Evolutionary conservation across 2,329 filamentous ascomycete species (phyloP).

Genomic region (Thielaviopsis populi): DNA sequence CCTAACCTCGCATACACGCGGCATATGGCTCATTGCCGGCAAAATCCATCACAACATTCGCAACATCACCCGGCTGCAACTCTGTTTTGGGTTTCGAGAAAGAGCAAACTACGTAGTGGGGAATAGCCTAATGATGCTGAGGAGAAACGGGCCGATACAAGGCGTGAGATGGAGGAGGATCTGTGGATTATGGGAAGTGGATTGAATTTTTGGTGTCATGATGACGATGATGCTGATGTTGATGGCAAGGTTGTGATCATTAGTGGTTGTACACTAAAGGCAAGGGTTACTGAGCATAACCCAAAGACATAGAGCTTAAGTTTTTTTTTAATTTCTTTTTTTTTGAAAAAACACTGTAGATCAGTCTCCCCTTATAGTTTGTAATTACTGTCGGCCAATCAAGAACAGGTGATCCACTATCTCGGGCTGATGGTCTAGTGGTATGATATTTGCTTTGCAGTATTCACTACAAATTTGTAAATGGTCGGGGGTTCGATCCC

Average conservation of each 20-base stretch:
- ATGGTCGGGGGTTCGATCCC: constrained; percentile 18
- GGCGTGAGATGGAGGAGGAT: neutral
- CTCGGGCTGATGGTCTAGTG: constrained; percentile 18
- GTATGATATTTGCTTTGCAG: constrained; percentile 18
- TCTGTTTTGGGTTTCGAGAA: neutral
- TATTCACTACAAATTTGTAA: constrained; percentile 17
- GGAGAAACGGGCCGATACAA: constrained; percentile 10
- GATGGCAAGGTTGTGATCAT: too few relatives aligned
- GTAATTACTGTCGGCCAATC: neutral
- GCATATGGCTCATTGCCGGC: neutral
- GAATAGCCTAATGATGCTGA: neutral
- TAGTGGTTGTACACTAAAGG: too few relatives aligned
- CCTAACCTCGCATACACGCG: neutral
- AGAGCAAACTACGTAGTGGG: neutral
- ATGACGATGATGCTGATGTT: neutral
- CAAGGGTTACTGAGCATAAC: too few relatives aligned
- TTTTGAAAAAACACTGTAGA: too few relatives aligned
- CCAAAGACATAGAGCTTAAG: too few relatives aligned
- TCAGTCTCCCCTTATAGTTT: neutral
- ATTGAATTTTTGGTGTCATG: neutral
- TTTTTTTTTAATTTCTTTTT: too few relatives aligned
- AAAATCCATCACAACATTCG: neutral
- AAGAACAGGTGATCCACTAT: neutral
- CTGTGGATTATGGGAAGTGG: neutral
- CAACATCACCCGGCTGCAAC: neutral